Conservation (phyloP, 176 grass and related monocot genomes). For the Luzula sylvatica region DNA sequence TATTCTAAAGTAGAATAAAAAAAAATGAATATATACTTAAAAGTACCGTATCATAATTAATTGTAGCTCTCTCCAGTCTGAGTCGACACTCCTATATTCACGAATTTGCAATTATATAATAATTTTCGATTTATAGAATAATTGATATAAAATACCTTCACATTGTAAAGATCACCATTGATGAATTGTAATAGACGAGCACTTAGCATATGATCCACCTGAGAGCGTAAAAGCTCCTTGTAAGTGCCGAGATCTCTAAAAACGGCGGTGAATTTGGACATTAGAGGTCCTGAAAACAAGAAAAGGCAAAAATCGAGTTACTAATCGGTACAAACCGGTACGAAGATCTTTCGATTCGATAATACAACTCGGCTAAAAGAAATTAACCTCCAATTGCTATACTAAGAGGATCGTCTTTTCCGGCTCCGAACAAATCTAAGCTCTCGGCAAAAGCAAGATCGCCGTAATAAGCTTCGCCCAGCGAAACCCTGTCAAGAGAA, state of each 20-base stretch:
- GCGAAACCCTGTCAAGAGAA: slow-evolving; percentile 52
- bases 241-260: slow-evolving; percentile 99
- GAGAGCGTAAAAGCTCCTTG: slow-evolving; percentile 89
- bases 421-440: slow-evolving; percentile 93
- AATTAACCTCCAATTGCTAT: slow-evolving; percentile 81
- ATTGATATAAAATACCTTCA: slow-evolving; percentile 51
- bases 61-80: slow-evolving; percentile 83
- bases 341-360: too few species aligned
- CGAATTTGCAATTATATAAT: too few species aligned
- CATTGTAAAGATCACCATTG: slow-evolving; percentile 78
- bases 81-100: slow-evolving; percentile 68
- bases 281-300: slow-evolving; percentile 70
- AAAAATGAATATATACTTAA: background rate
- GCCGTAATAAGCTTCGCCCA: slow-evolving; percentile 88
- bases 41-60: slow-evolving; percentile 77
- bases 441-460: slow-evolving; percentile 96
- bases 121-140: too few species aligned
- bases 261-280: slow-evolving; percentile 91
- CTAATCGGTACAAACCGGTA: too few species aligned
- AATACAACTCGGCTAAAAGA: background rate
- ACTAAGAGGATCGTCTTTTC: slow-evolving; percentile 91
- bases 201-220: slow-evolving; percentile 96
- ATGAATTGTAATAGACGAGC: slow-evolving; percentile 88
- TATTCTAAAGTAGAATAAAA: too few species aligned
- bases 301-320: background rate